Conservation (phyloP, 1,139 yeast species). For the Pneumocystis canis region DNA sequence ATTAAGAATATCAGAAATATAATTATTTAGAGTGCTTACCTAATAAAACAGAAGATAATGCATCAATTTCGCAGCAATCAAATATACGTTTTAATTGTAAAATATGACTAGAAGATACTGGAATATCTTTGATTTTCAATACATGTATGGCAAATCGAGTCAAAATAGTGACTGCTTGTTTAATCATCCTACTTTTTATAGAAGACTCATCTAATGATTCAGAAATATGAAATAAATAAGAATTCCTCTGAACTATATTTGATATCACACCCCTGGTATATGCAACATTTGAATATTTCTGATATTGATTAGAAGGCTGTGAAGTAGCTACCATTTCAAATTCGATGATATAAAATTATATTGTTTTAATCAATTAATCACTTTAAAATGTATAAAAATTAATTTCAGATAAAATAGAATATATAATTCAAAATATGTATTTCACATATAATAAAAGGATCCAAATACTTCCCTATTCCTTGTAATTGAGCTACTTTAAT, state of each 20-base stretch:
- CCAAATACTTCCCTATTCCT: not conserved
- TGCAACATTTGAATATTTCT: not conserved
- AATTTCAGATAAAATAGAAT: no score
- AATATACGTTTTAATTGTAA: not conserved
- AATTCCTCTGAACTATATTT: no score
- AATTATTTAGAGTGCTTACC: not conserved
- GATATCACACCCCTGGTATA: not conserved
- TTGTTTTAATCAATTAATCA: not conserved
- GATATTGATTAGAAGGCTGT: not conserved
- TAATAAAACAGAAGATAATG: not conserved
- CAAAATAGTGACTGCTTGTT: not conserved
- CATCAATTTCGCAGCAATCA: not conserved
- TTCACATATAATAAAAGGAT: no score
- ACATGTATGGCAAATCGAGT: not conserved
- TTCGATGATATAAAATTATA: no score
- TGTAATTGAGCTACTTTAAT: not conserved
- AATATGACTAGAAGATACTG: not conserved
- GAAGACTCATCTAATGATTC: not conserved
- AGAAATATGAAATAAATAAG: not conserved
- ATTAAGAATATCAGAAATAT: not conserved
- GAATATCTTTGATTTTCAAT: not conserved
- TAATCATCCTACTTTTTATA: not conserved
- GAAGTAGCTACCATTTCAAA: not conserved
- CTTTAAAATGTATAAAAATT: not conserved
- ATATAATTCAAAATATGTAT: no score